Base-by-base conservation (phyloP, 805 yeast genomes). In the Zygosaccharomyces rouxii region DNA sequence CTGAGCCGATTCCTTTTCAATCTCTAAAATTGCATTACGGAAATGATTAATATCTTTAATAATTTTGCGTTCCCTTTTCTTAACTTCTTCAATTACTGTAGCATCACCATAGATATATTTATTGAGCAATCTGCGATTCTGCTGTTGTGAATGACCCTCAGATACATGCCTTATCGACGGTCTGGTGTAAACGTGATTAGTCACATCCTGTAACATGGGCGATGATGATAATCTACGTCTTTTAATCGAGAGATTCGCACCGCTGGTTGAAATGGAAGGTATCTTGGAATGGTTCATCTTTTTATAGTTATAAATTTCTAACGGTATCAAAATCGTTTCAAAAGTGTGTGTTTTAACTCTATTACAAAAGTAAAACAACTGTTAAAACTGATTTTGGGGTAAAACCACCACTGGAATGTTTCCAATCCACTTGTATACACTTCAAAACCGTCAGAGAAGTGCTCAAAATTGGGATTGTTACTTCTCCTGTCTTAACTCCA, bases 51-150 rank as follows among this genome's bases (percentile, higher is more conserved):
- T 62, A 49, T 65, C 68, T 35, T 57, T 55, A 31, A 64, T 49
- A 5, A 63, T 51, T 48, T 63, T 64, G 21, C 69, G 53, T 50
- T 65, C 67, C 16, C 66, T 55, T 35, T 55, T 56, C 45, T 66
- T 66, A 7, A 66, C 66, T 33, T 60, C 58, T 46, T 64, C 68
- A 3, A 67, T 58, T 1, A 63, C 59, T 4, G 52, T 49, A 2
- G 64, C 64, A 52, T 66, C 67, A 3, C 68, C 68, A 52, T 59
- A 67, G 31, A 55, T 56, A 50, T 56, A 60, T 30, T 55, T 55
- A 42, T 60, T 56, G 60, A 58, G 53, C 13, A 58, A 46, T 42
- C 62, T 48, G 29, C 44, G 49, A 38, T 53, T 58, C 35, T 33
- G 44, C 16, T 52, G 52, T 7, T 47, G 41, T 14, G 44, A 47